Evolutionary conservation across 768 basidiomycete species (phyloP), one percentile per base, ranked within the genome.

Genomic region (Lactarius quietus): DNA sequence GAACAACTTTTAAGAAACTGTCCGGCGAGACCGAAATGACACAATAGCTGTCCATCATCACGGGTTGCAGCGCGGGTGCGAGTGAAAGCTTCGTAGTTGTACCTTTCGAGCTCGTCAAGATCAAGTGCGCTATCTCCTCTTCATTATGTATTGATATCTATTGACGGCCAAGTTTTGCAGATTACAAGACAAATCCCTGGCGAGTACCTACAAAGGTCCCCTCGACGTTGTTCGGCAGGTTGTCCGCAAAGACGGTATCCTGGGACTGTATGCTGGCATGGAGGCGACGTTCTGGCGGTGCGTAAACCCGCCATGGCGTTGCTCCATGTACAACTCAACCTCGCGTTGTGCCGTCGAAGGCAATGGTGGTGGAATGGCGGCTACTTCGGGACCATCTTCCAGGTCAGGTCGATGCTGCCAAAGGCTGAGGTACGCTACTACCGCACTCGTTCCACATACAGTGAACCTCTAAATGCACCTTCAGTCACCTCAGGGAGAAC

Each of bases 221-320:
- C 83, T 94, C 74, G 95, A 96, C 65, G 96, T 96, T 18, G 83
- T 99, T 20, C 87, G 83, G 69, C 86, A 92, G 70, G 81, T 94
- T 33, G 75, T 97, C 56, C 81, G 75, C 70, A 89, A 87, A 65
- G 87, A 93, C 38, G 96, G 96, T 33, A 57, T 90, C 5, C 77
- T 98, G 0, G 95, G 93, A 23, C 77, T 98, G 29, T 98, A 98
- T 73, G 86, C 86, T 28, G 95, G 97, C 39, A 95, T 98, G 90
- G 97, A 98, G 74, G 85, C 93, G 15, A 98, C 96, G 2, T 96
- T 98, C 79, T 98, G 96, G 96, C 85, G 95, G 92, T 92, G 62
- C 39, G 78, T 58, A 23, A 45, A 35, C 26, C 33, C 18, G 54
- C 33, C 51, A 28, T 31, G 17, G 18, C 5, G 33, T 57, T 9